phyloP scores from a whole-genome alignment of 306 rosid species.

The Fagus crenata region DNA sequence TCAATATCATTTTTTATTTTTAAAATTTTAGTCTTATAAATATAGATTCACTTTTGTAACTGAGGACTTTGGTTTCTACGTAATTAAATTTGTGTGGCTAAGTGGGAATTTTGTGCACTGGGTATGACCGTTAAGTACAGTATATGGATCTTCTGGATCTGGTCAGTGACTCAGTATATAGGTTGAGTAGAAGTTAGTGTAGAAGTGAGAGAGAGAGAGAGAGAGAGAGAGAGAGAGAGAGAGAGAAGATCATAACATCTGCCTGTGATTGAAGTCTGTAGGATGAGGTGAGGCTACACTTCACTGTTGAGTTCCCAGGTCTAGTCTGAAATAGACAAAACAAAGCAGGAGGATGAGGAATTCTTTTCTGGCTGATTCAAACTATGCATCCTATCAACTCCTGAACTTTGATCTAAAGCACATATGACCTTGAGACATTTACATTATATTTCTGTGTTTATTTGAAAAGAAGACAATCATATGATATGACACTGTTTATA shows the following conservation, averaged over 20 bases:
- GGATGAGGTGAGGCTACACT: not conserved
- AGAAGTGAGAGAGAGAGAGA: too few relatives aligned
- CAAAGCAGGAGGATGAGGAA: not conserved
- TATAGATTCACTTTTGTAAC: too few relatives aligned
- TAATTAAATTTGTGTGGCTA: too few relatives aligned
- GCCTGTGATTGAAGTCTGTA: not conserved
- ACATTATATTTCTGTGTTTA: not conserved
- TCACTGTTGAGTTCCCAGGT: not conserved
- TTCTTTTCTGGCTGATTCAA: not conserved
- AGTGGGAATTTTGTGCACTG: too few relatives aligned
- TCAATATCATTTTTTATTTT: too few relatives aligned
- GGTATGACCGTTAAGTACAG: too few relatives aligned
- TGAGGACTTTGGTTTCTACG: too few relatives aligned
- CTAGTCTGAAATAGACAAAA: not conserved
- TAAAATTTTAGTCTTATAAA: too few relatives aligned
- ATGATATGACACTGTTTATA: not conserved
- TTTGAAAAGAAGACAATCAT: not conserved
- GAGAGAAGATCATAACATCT: not conserved
- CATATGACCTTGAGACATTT: not conserved
- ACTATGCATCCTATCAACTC: not conserved
- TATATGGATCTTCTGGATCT: too few relatives aligned
- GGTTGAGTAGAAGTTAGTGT: too few relatives aligned
- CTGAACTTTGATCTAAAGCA: not conserved
- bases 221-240: too few relatives aligned
- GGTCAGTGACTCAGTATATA: too few relatives aligned